phyloP scores from a whole-genome alignment of 75 land plant genomes.

The Chamaecyparis obtusa region DNA sequence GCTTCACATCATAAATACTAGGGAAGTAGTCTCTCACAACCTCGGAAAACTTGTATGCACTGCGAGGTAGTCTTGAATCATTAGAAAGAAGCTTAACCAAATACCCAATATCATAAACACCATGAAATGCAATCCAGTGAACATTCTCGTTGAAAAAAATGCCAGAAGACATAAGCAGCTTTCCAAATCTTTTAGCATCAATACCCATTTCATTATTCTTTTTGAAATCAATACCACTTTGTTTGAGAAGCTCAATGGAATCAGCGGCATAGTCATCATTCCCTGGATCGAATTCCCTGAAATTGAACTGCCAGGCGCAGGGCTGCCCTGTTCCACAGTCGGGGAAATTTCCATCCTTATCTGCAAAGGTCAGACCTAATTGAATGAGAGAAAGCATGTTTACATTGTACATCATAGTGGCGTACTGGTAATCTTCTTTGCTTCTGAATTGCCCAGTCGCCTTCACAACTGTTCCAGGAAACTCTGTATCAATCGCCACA shows the following conservation, averaged over 20 bases:
- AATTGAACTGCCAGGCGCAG: conserved; percentile 72
- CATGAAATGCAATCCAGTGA: conserved; percentile 68
- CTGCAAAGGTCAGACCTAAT: conserved; percentile 62
- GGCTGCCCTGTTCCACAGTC: conserved; percentile 33
- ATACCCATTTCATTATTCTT: conserved; percentile 43
- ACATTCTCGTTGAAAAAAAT: conserved; percentile 45
- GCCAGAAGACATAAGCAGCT: conserved; percentile 60
- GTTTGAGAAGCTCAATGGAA: conserved; percentile 55
- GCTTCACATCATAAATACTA: conserved; percentile 55
- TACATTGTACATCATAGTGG: conserved; percentile 46
- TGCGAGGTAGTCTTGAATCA: conserved; percentile 30
- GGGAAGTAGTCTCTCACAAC: conserved; percentile 53
- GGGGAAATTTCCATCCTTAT: conserved; percentile 53
- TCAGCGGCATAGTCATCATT: conserved; percentile 47
- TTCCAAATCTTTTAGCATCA: conserved; percentile 35
- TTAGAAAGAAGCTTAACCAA: conserved; percentile 45
- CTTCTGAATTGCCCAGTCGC: conserved; percentile 35
- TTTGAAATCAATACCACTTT: conserved; percentile 59
- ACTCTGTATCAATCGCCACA: conserved; percentile 72
- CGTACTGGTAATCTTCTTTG: conserved; percentile 18
- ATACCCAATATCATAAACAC: conserved; percentile 64
- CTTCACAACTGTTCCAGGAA: conserved; percentile 56
- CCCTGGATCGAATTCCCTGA: conserved; percentile 44
- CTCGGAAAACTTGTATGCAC: conserved; percentile 32
- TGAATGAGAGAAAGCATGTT: conserved; percentile 58